Evolutionary conservation across 805 yeast species (phyloP).

Genomic region (Monosporozyma servazzii): DNA sequence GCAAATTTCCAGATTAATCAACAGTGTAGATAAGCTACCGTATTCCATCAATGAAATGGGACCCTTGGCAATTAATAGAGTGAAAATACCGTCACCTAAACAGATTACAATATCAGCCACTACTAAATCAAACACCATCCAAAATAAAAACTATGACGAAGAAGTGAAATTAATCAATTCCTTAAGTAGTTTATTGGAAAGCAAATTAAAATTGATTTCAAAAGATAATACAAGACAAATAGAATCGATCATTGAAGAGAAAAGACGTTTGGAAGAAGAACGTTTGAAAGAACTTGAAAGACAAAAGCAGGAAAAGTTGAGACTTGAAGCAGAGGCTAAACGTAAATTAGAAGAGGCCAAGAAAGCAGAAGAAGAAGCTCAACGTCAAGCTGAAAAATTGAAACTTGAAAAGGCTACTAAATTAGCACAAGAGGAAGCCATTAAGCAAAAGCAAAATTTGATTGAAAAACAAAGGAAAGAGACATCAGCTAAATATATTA

Average conservation of each 20-base stretch:
- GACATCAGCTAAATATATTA: slow-evolving; percentile 15
- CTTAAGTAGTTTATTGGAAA: background rate
- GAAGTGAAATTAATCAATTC: background rate
- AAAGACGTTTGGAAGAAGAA: slow-evolving; percentile 12
- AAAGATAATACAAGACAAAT: slow-evolving; percentile 1
- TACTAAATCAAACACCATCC: too few species aligned
- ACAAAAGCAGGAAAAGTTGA: slow-evolving; percentile 5
- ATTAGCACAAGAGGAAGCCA: slow-evolving; percentile 23
- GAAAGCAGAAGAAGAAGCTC: slow-evolving; percentile 11
- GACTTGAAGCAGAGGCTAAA: slow-evolving; percentile 8
- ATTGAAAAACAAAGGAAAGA: slow-evolving; percentile 11
- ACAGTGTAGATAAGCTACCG: slow-evolving; percentile 7
- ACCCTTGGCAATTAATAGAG: background rate
- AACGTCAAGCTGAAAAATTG: slow-evolving; percentile 12
- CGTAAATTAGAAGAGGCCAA: slow-evolving; percentile 11
- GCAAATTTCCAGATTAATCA: slow-evolving; percentile 9
- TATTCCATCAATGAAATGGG: background rate
- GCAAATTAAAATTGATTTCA: background rate
- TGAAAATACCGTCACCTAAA: background rate
- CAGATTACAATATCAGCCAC: background rate
- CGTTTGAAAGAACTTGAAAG: slow-evolving; percentile 7
- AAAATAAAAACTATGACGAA: background rate
- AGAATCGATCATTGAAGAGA: slow-evolving; percentile 3
- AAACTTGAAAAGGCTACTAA: slow-evolving; percentile 11
- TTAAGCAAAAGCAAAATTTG: slow-evolving; percentile 15